A percentile compares a stretch with the other conserved stretches of the same genome.
Evolutionary conservation across 1,139 yeast species (phyloP).

Genomic region (Yamadazyma oceani): DNA sequence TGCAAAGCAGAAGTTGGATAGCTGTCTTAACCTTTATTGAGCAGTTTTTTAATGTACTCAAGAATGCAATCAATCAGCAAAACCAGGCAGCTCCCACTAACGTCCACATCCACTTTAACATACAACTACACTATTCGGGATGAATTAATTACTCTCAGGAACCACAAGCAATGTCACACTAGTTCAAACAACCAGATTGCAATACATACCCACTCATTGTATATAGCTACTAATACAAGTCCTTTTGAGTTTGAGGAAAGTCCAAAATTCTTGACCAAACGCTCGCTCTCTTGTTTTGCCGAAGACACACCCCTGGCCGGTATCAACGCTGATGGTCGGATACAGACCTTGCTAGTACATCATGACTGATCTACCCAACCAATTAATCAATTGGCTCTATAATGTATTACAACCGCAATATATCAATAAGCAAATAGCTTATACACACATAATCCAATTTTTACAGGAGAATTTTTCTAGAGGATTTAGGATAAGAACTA

Average conservation of each 20-base stretch:
- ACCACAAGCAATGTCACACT: too few relatives aligned
- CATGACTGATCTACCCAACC: constrained; percentile 32
- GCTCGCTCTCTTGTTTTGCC: neutral
- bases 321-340: neutral
- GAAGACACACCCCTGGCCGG: neutral
- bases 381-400: constrained; percentile 43
- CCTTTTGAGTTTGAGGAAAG: too few relatives aligned
- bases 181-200: neutral
- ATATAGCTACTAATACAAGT: neutral
- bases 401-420: constrained; percentile 53
- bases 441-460: constrained; percentile 60
- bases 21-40: too few relatives aligned
- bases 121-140: too few relatives aligned
- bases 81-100: too few relatives aligned
- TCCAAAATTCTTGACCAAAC: too few relatives aligned
- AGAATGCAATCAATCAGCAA: too few relatives aligned
- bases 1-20: too few relatives aligned
- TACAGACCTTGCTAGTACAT: neutral
- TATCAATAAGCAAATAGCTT: constrained; percentile 49
- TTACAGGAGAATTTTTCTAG: constrained; percentile 46
- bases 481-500: constrained; percentile 60
- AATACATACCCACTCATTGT: constrained; percentile 27
- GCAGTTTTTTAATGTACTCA: too few relatives aligned
- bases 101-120: too few relatives aligned
- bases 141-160: too few relatives aligned